These are phyloP conservation scores for Solanum habrochaites DNA, from an alignment of 257 asterid species.

Conservation along the genomic window DNA sequence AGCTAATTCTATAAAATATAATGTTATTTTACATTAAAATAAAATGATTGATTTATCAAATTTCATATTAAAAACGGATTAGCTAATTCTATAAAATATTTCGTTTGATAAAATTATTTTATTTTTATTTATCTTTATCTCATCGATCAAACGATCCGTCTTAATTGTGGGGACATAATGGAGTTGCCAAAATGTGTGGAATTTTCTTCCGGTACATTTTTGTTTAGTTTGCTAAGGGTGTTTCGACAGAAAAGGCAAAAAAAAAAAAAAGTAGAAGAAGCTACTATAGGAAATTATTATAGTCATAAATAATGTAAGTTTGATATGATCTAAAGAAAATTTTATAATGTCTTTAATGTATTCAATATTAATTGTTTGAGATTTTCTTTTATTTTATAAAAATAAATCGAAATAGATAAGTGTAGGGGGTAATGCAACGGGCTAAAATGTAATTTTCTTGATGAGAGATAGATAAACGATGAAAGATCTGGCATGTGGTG, in stretches of 20 bases:
- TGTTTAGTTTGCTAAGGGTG: neutral
- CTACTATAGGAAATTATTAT: neutral
- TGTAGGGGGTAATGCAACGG: neutral
- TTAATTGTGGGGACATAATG: neutral
- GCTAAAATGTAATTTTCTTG: too few relatives aligned
- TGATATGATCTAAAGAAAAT: neutral
- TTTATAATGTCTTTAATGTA: neutral
- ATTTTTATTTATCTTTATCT: neutral
- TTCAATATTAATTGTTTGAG: neutral
- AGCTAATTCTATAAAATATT: too few relatives aligned
- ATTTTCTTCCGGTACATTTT: neutral
- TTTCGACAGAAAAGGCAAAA: neutral
- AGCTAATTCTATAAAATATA: too few relatives aligned
- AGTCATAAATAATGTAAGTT: neutral
- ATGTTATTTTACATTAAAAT: neutral
- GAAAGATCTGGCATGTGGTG: neutral
- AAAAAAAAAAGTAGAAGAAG: neutral
- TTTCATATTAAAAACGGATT: too few relatives aligned
- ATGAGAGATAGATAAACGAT: too few relatives aligned
- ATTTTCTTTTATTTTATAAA: neutral
- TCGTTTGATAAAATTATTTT: neutral
- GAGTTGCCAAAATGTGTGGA: neutral
- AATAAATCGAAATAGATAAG: neutral
- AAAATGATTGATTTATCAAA: neutral
- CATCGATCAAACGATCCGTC: neutral